Evolutionary conservation across 2,329 filamentous ascomycete genomes (phyloP), one percentile per base, ranked within the genome.

Genomic region (Talaromyces atroroseus): DNA sequence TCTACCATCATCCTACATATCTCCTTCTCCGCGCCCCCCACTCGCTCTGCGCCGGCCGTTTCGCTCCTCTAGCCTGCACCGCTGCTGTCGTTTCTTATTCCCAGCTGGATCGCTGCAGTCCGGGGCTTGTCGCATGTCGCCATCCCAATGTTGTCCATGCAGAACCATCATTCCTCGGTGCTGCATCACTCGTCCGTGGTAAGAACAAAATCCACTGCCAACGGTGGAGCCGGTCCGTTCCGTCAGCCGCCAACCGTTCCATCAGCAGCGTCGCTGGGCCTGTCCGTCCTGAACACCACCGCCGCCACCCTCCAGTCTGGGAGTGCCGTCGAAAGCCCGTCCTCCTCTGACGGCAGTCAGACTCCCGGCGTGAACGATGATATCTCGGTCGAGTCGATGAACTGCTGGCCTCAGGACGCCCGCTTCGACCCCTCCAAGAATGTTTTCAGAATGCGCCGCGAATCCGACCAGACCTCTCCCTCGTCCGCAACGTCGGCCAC

Each of bases 101-200:
- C 40, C 10, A 21, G 20, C 50, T 59, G 52, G 52, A 60, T 60
- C 23, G 21, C 26, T 24, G 42, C 50, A 40, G 52, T 29, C 45
- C 21, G 16, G 40, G 26, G 24, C 52, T 11, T 47, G 34, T 49
- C 36, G 20, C 49, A 53, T 57, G 50, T 53, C 46, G 56, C 42
- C 49, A 36, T 46, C 49, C 44, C 64, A 65, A 74, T 74, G 70
- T 70, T 72, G 68, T 74, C 70, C 66, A 72, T 72, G 66, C 71
- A 70, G 56, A 68, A 70, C 60, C 64, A 63, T 47, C 62, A 67
- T 42, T 52, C 64, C 52, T 66, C 68, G 60, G 56, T 63, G 49
- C 63, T 63, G 54, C 62, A 64, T 57, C 59, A 59, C 50, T 58
- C 56, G 46, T 46, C 50, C 45, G 56, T 50, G 29, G 24, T 58